Conservation (phyloP, 163 green algal species). For the Scenedesmus sp. region DNA sequence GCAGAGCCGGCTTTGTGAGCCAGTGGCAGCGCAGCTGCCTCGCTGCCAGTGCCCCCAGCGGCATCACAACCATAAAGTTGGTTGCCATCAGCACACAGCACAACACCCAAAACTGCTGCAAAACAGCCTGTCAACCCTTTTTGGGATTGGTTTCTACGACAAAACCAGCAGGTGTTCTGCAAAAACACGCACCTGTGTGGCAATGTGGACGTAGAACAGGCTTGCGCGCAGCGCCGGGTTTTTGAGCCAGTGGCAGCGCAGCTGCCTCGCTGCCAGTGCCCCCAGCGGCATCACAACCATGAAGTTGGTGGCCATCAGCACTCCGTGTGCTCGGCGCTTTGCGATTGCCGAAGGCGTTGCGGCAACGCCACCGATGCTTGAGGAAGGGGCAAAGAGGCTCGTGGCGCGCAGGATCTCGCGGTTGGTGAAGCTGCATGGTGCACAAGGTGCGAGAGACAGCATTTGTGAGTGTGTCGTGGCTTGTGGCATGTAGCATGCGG, state of each 20-base stretch:
- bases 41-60: conserved; percentile 3
- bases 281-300: conserved; percentile 29
- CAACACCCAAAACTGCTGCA: background rate
- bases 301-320: conserved; percentile 32
- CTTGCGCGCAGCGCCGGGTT: background rate
- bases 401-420: background rate
- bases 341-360: background rate
- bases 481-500: too few species aligned
- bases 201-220: conserved; percentile 36
- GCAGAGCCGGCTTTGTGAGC: background rate
- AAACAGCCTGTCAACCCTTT: background rate
- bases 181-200: background rate
- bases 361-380: background rate
- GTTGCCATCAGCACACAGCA: background rate
- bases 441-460: too few species aligned
- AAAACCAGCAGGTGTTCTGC: too few species aligned
- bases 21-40: conserved; percentile 33
- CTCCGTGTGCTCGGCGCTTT: conserved; percentile 22
- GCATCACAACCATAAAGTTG: conserved; percentile 26
- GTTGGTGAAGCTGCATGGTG: conserved; percentile 11
- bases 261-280: background rate
- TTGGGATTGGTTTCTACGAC: too few species aligned
- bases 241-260: conserved; percentile 22
- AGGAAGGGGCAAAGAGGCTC: background rate
- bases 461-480: too few species aligned